phyloP scores from a whole-genome alignment of 148 eudicot species.

The Silene latifolia region DNA sequence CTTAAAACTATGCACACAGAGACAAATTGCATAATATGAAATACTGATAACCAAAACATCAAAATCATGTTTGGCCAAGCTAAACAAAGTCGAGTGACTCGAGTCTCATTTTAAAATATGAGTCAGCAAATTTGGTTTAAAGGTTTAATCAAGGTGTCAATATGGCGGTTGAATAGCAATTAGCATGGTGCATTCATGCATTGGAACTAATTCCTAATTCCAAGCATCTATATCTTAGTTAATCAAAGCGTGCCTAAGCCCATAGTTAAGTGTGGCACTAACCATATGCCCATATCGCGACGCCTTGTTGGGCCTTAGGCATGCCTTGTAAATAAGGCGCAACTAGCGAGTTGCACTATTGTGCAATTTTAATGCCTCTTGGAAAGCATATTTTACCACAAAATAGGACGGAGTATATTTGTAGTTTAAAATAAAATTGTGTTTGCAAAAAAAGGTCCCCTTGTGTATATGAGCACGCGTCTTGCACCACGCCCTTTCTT shows the following conservation, averaged over 20 bases:
- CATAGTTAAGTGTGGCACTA: too few relatives aligned
- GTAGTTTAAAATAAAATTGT: too few relatives aligned
- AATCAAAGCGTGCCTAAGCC: not conserved
- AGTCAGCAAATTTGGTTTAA: not conserved
- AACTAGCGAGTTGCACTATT: not conserved
- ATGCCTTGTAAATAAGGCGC: not conserved
- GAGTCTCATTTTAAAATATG: not conserved
- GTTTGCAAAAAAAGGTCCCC: too few relatives aligned
- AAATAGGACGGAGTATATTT: too few relatives aligned
- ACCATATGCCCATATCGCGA: too few relatives aligned
- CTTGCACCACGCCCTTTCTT: too few relatives aligned
- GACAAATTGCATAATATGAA: not conserved
- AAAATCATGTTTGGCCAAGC: not conserved
- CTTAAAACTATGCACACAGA: not conserved
- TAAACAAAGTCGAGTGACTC: not conserved
- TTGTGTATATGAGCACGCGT: too few relatives aligned
- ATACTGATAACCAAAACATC: not conserved
- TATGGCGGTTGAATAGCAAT: not conserved
- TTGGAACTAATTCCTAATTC: not conserved
- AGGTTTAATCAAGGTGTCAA: not conserved
- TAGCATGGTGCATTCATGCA: not conserved
- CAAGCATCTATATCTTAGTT: not conserved
- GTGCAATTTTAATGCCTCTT: too few relatives aligned
- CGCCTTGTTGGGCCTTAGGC: too few relatives aligned
- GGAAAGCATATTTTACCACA: too few relatives aligned